A percentile compares a stretch with the other conserved stretches of the same genome.
phyloP scores from a whole-genome alignment of 805 yeast species.

The Lipomyces oligophaga region DNA sequence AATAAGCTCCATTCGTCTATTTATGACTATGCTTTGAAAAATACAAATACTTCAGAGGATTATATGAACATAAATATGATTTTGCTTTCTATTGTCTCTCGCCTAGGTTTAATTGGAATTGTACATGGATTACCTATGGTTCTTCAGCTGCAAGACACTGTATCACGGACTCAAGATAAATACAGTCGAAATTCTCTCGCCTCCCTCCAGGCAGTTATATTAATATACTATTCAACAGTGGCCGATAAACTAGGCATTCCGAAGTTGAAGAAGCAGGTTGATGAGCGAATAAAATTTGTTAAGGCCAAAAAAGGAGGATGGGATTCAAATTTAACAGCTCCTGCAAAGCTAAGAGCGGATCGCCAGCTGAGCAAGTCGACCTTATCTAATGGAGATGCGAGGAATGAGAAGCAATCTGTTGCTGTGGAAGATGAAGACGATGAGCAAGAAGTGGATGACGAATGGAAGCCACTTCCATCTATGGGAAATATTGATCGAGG shows the following conservation, averaged over 20 bases:
- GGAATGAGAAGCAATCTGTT: not conserved
- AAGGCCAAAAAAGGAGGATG: too few relatives aligned
- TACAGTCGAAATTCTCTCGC: slow-evolving; percentile 3
- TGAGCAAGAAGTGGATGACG: too few relatives aligned
- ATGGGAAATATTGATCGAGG: too few relatives aligned
- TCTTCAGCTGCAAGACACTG: slow-evolving; percentile 17
- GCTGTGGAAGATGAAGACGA: not conserved
- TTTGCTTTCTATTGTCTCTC: slow-evolving; percentile 6
- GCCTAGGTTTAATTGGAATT: slow-evolving; percentile 16
- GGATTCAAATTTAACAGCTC: too few relatives aligned
- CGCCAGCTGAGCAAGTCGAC: too few relatives aligned
- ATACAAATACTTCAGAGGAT: slow-evolving; percentile 24
- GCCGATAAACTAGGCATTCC: slow-evolving; percentile 5
- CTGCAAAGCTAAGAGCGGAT: too few relatives aligned
- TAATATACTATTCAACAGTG: slow-evolving; percentile 10
- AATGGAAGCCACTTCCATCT: too few relatives aligned
- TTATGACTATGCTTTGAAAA: slow-evolving; percentile 9
- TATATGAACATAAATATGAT: slow-evolving; percentile 23
- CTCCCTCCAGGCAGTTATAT: slow-evolving; percentile 8
- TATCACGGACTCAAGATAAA: not conserved
- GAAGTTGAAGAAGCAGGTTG: slow-evolving; percentile 1
- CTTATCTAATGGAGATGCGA: too few relatives aligned
- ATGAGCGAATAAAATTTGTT: too few relatives aligned
- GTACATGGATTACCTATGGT: slow-evolving; percentile 25
- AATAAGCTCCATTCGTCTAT: slow-evolving; percentile 14